Conservation (phyloP, 192 early-diverging fungal genomes). For the Entophlyctis helioformis region DNA sequence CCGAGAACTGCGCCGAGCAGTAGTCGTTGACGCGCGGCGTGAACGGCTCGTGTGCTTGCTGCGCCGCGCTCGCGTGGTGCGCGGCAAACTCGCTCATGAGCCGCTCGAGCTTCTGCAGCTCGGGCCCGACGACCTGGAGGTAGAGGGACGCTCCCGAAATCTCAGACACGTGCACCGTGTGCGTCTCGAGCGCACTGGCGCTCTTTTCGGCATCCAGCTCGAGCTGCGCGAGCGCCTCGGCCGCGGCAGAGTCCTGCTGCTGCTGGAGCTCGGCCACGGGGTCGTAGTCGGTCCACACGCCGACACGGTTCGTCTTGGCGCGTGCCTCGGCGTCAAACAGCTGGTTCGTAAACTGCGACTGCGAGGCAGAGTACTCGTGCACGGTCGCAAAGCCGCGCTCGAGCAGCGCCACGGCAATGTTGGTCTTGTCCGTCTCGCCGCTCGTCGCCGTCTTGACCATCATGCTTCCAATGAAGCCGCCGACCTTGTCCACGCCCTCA, state of each 20-base stretch:
- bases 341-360: constrained; percentile 54
- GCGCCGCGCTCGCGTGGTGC: constrained; percentile 34
- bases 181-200: no score
- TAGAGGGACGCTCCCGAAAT: constrained; percentile 35
- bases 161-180: constrained; percentile 33
- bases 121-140: constrained; percentile 34
- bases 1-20: constrained; percentile 74
- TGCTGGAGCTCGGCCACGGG: constrained; percentile 31
- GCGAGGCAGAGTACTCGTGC: constrained; percentile 75
- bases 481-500: constrained; percentile 80
- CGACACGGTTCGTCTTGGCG: constrained; percentile 56
- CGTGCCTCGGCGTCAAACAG: constrained; percentile 67
- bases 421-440: constrained; percentile 32
- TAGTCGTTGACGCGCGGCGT: constrained; percentile 59
- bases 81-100: constrained; percentile 73
- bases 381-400: constrained; percentile 71
- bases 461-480: constrained; percentile 85
- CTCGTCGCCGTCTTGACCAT: constrained; percentile 25
- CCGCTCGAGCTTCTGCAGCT: constrained; percentile 50
- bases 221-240: no score
- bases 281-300: constrained; percentile 59
- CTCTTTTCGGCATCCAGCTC: constrained; percentile 15
- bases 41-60: constrained; percentile 11
- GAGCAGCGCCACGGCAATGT: constrained; percentile 64
- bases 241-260: constrained; percentile 25